Base-by-base conservation (phyloP, 1,284 basidiomycete species). In the Meripilus lineatus region DNA sequence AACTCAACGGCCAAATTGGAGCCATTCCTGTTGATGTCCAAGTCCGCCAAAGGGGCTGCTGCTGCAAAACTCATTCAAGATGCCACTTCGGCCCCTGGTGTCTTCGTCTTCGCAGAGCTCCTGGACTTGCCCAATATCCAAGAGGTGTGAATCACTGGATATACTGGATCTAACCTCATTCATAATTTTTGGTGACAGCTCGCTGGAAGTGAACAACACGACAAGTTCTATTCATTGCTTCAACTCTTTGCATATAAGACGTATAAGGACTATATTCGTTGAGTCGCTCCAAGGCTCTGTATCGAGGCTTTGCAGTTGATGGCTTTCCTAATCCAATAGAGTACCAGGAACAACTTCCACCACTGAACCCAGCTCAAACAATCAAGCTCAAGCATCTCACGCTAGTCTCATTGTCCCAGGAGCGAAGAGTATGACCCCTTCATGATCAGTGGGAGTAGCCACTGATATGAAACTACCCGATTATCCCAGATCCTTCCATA, bases 381-480 rank as follows among this genome's bases (percentile, higher is more conserved):
- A 79, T 72, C 23, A 99, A 99, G 64, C 77, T 99, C 14, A 93
- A 90, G 66, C 91, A 95, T 55, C 79, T 99, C 5, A 89, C 93
- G 0, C 81, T 98, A 43, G 84, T 95, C 23, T 80, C 91, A 0
- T 73, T 93, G 24, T 86, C 88, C 1, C 69, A 79, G 38, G 70
- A 83, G 50, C 77, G 75, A 49, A 77, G 92, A 45, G 91, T 93
- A 58, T 48, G 84, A 67, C 20, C 36, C 18, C 5, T 17, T 30
- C 13, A 6, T n/a, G 22, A 15, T 45, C n/a, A n/a, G n/a, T n/a
- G n/a, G n/a, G n/a, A n/a, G 11, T 34, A 35, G 21, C 21, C 32
- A 37, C 35, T 37, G 13, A 38, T 47, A 4, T n/a, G n/a, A n/a
- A n/a, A n/a, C n/a, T n/a, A n/a, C n/a, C n/a, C n/a, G n/a, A n/a